Evolutionary conservation across 2,329 filamentous ascomycete genomes (phyloP).

Genomic region (Macroventuria anomochaeta): DNA sequence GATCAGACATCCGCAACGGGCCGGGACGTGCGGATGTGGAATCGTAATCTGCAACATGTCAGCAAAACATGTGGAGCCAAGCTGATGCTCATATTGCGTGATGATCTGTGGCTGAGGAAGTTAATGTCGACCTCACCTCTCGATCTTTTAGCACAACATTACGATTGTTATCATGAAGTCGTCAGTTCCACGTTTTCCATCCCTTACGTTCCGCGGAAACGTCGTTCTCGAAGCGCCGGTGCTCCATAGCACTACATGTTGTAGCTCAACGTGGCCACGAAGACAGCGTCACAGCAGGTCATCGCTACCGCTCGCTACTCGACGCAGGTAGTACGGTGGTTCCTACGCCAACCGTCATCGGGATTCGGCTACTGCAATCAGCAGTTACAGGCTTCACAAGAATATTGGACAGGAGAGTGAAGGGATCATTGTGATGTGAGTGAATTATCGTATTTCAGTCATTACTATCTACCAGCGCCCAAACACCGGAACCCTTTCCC

Average conservation of each 20-base stretch:
- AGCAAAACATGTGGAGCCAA: constrained; percentile 16
- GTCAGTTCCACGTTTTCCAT: neutral
- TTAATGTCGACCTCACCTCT: constrained; percentile 17
- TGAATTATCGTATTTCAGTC: constrained; percentile 28
- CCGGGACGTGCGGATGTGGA: constrained; percentile 2
- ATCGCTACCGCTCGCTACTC: neutral
- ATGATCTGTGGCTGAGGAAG: constrained; percentile 16
- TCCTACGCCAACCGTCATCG: neutral
- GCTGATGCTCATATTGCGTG: constrained; percentile 12
- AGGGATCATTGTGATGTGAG: neutral
- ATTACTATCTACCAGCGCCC: constrained; percentile 33
- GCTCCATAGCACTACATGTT: constrained; percentile 5
- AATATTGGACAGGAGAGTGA: neutral
- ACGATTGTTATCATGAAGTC: neutral
- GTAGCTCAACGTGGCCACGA: constrained; percentile 7
- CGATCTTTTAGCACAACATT: neutral
- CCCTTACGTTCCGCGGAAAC: neutral
- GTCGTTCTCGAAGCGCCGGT: constrained; percentile 12
- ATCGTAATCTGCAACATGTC: constrained; percentile 8
- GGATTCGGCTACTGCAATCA: neutral
- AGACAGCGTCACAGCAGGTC: constrained; percentile 1
- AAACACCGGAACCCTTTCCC: constrained; percentile 22
- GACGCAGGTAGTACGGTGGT: neutral
- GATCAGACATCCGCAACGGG: constrained; percentile 13
- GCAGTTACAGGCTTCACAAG: neutral